Evolutionary conservation across 257 asterid genomes (phyloP), one percentile per base, ranked within the genome.

Genomic region (Rubia yunnanensis): DNA sequence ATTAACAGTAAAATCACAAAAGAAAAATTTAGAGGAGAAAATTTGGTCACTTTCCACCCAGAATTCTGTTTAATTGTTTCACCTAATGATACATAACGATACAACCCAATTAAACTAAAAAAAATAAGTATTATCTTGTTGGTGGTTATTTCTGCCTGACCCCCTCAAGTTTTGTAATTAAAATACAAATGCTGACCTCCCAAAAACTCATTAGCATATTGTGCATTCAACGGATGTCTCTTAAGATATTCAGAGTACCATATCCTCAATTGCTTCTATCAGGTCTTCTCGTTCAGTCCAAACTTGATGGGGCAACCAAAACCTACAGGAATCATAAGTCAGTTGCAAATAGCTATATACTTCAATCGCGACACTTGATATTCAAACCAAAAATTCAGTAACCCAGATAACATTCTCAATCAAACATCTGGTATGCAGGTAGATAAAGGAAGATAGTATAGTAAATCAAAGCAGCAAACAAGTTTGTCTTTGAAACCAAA

Each of bases 91-190:
- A 18, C 46, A 28, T 44, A 64, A 28, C n/a, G 3, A 41, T 50
- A 50, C 57, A 46, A 9, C 36, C 2, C 23, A 9, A 18, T 36
- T 8, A 26, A 8, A 23, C 41, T 27, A 64, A 46, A 64, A 7
- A n/a, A 11, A 64, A 64, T 44, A 50, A 3, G 22, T 44, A 23
- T 2, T 56, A 27, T 64, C 10, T 64, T 46, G 41, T 28, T 14
- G 41, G 41, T 6, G 27, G 68, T 53, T 53, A 53, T 64, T 14
- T 44, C 58, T 28, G 22, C 44, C n/a, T 46, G 30, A 63, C 68
- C 10, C 31, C 31, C 61, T 53, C 59, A 53, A n/a, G 22, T 46
- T 27, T 41, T 46, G 58, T 41, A n/a, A 28, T 30, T 28, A n/a
- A n/a, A 26, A 17, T 5, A 41, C 55, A 39, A 41, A 24, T 41